Evolutionary conservation across 768 basidiomycete genomes (phyloP), one percentile per base, ranked within the genome.

Genomic region (Termitomyces sp.): DNA sequence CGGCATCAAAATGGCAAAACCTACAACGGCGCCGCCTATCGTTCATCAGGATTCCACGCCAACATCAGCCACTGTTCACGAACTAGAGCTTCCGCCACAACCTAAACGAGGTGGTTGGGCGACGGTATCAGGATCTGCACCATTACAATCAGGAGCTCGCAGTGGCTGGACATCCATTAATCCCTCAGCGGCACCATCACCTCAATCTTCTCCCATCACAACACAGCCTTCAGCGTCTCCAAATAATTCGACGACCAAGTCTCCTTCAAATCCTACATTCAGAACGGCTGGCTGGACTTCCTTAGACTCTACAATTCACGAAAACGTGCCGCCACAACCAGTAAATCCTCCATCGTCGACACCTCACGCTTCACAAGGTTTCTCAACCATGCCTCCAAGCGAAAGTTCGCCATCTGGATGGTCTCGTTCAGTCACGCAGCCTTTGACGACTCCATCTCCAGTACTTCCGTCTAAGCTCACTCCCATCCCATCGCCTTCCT

Each of bases 1-100:
- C 39, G 92, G 92, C 4, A 83, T 94, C 67, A 89, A 80, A 70
- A 83, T 92, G 72, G 63, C 77, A 9, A 83, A 81, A 66, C 69
- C 76, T 33, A 57, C 70, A 24, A 13, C 39, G 22, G 46, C 51
- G 49, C 46, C 69, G 20, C 53, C 66, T 41, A n/a, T 57, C 18
- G 46, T 55, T 26, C 51, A 65, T 33, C 51, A 61, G 45, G 58
- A 65, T 55, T 51, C 64, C 18, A 58, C 67, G 53, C 69, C 68
- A 20, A 28, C 57, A 31, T 49, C 69, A 34, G 64, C 63, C 60
- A 60, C 44, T 37, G 68, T 65, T 36, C 61, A 71, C 62, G 70
- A 69, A 31, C 57, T 70, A 42, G 63, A 71, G 58, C 33, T 39
- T 56, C 48, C 18, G 50, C 55, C 41, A 41, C 60, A 51, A 34